Percentiles rank a stretch among this genome's conserved stretches.
phyloP scores from a whole-genome alignment of 2,329 filamentous ascomycete species.

The Neoascochyta sp. region DNA sequence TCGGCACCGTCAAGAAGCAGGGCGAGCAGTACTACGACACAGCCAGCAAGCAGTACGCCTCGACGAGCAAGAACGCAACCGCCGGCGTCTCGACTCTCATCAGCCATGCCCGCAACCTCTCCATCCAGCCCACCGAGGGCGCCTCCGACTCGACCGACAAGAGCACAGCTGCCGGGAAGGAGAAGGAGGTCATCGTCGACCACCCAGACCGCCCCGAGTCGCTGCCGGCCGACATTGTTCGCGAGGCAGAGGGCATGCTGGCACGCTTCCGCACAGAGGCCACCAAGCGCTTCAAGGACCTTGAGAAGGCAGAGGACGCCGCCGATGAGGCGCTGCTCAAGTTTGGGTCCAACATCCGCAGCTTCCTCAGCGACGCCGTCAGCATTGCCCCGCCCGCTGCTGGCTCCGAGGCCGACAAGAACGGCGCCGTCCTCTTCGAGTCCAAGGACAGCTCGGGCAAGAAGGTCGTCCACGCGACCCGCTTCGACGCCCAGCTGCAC shows the following conservation, averaged over 20 bases:
- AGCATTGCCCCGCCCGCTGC: conserved; percentile 71
- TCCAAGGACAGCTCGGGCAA: conserved; percentile 87
- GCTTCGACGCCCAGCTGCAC: conserved; percentile 93
- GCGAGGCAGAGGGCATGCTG: conserved; percentile 64
- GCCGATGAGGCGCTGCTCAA: conserved; percentile 91
- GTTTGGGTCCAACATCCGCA: conserved; percentile 83
- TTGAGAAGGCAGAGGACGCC: conserved; percentile 89
- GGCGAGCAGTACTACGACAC: conserved; percentile 85
- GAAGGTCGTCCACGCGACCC: conserved; percentile 87
- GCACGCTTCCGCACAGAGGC: conserved; percentile 73
- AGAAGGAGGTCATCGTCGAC: conserved; percentile 20
- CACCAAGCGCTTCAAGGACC: conserved; percentile 77
- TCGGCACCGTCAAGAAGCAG: conserved; percentile 91
- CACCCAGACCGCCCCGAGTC: conserved; percentile 44
- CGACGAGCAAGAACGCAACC: conserved; percentile 74
- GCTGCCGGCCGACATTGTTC: conserved; percentile 49
- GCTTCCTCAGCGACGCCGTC: conserved; percentile 87
- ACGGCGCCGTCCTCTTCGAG: conserved; percentile 72
- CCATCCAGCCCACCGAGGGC: conserved; percentile 47
- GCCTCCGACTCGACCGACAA: conserved; percentile 15
- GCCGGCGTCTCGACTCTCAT: conserved; percentile 75
- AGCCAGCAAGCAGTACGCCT: conserved; percentile 74
- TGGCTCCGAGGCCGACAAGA: conserved; percentile 45
- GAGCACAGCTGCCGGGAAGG: conserved; percentile 11
- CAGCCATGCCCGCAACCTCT: conserved; percentile 69